phyloP scores from a whole-genome alignment of 2,329 filamentous ascomycete species.

The Sarocladium strictum region DNA sequence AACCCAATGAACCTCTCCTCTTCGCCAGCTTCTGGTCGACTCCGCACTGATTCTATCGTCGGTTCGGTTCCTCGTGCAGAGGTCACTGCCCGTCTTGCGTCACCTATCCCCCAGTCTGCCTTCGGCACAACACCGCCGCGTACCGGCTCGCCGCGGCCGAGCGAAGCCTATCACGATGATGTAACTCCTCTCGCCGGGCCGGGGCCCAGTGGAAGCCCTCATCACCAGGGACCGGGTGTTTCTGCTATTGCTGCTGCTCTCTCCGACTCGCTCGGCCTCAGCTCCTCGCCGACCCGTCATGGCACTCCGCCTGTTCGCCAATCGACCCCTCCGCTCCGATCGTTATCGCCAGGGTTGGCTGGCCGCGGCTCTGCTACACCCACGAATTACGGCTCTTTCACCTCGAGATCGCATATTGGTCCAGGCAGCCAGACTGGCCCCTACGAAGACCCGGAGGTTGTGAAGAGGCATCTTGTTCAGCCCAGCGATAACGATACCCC shows the following conservation, averaged over 20 bases:
- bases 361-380: slow-evolving; percentile 43
- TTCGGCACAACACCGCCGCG: slow-evolving; percentile 27
- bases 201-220: slow-evolving; percentile 41
- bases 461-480: slow-evolving; percentile 81
- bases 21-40: slow-evolving; percentile 40
- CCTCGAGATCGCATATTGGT: slow-evolving; percentile 55
- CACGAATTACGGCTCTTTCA: slow-evolving; percentile 82
- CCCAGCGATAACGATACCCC: slow-evolving; percentile 42
- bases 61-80: slow-evolving; percentile 52
- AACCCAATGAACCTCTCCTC: slow-evolving; percentile 24
- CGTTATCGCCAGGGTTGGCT: slow-evolving; percentile 34
- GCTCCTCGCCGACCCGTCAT: slow-evolving; percentile 58
- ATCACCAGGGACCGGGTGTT: slow-evolving; percentile 68
- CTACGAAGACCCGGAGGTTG: slow-evolving; percentile 84
- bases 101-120: slow-evolving; percentile 42
- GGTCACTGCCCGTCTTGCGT: slow-evolving; percentile 55
- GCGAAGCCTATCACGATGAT: slow-evolving; percentile 27
- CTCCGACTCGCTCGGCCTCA: slow-evolving; percentile 62
- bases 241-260: slow-evolving; percentile 88
- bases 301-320: slow-evolving; percentile 58
- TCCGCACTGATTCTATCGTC: slow-evolving; percentile 34
- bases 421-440: slow-evolving; percentile 40
- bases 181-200: slow-evolving; percentile 58
- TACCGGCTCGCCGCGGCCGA: slow-evolving; percentile 25
- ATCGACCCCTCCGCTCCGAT: slow-evolving; percentile 46